Base-by-base conservation (phyloP, 345 rosid genomes). In the Citrus maxima region DNA sequence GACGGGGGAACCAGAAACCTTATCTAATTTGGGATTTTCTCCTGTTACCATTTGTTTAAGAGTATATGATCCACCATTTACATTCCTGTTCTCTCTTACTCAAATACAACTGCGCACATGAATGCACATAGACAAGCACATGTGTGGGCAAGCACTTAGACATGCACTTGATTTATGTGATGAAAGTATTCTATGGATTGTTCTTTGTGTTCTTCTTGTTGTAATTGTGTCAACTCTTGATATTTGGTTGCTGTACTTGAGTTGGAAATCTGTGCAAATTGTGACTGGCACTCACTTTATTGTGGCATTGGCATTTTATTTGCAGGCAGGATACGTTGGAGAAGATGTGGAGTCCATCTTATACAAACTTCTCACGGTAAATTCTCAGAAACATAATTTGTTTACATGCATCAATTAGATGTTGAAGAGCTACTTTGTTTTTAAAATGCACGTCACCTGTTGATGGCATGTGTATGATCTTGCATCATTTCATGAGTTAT, bases 271-370 rank as follows among this genome's bases (percentile, higher is more conserved):
- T 32, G 4, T 13, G 68, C 49, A 75, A 64, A 46, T 75, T 64
- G 27, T 63, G 55, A 38, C 46, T 32, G 49, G 62, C 66, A 70
- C 27, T 64, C 74, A 64, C 42, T 56, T 56, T 73, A 46, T 32
- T 51, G 5, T 78, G 78, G 38, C 40, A 35, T 34, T 69, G 34
- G 55, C 70, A 75, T 84, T 68, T 70, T 82, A 68, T 72, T 22
- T 85, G 85, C 98, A 97, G 99, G 99, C 99, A 83, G 98, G 99
- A 80, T 97, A 97, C 82, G 99, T 94, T 8, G 99, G 99, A 77
- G 98, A 97, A 86, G 99, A 94, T 85, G 99, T 97, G 81, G 99
- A 97, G 85, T 92, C 98, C 84, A 93, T 97, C 87, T 86, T 97
- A 85, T 93, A 93, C 93, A 97, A 97, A 87, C 98, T 97, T 64